phyloP scores from a whole-genome alignment of 768 basidiomycete genomes.

The Pholiota conissans region DNA sequence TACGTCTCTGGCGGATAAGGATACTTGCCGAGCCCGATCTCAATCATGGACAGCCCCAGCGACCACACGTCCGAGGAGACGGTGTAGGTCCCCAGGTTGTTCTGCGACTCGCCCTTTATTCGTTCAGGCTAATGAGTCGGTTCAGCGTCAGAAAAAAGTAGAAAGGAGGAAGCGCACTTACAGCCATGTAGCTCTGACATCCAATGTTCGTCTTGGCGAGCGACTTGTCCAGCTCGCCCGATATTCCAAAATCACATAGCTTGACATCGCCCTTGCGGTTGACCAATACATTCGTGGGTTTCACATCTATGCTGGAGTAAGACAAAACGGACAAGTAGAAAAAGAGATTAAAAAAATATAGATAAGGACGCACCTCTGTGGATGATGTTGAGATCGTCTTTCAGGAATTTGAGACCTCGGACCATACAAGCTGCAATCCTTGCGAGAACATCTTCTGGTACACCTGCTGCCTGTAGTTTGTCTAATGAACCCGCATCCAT shows the following conservation, averaged over 20 bases:
- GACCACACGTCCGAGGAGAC: conserved; percentile 99
- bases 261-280: conserved; percentile 89
- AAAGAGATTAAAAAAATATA: background rate
- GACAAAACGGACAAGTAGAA: conserved; percentile 1
- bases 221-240: conserved; percentile 94
- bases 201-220: conserved; percentile 98
- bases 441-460: conserved; percentile 80
- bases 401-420: conserved; percentile 89
- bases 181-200: conserved; percentile 98
- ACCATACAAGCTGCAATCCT: conserved; percentile 84
- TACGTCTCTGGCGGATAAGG: conserved; percentile 99
- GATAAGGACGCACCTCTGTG: conserved; percentile 41
- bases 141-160: background rate
- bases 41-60: conserved; percentile 90
- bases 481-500: conserved; percentile 99
- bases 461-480: conserved; percentile 61
- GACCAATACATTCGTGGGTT: conserved; percentile 92
- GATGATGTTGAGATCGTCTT: conserved; percentile 87
- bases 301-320: conserved; percentile 60
- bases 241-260: conserved; percentile 98
- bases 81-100: conserved; percentile 86
- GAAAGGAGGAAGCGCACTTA: conserved; percentile 52
- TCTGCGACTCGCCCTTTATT: conserved; percentile 91
- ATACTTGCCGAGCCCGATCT: conserved; percentile 87
- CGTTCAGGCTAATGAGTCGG: conserved; percentile 74